Evolutionary conservation across 2,329 filamentous ascomycete genomes (phyloP).

Genomic region (Hypoxylon sp.): DNA sequence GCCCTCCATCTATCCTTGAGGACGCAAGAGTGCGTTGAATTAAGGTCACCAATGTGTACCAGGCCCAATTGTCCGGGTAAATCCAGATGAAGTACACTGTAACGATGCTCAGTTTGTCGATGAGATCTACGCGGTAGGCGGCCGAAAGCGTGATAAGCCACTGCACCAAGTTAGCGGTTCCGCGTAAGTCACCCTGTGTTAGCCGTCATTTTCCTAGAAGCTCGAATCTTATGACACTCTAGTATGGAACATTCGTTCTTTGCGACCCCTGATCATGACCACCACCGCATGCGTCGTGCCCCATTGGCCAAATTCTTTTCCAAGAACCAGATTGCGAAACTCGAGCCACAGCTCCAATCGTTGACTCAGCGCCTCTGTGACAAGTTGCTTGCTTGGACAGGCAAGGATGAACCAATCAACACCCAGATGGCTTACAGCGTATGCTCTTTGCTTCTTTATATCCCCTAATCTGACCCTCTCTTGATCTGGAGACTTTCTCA

Average conservation of each 20-base stretch:
- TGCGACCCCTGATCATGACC: slow-evolving; percentile 45
- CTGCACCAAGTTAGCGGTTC: slow-evolving; percentile 24
- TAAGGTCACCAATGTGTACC: neutral
- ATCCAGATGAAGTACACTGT: slow-evolving; percentile 35
- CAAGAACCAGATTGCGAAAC: slow-evolving; percentile 46
- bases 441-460: neutral
- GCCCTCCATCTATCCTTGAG: neutral
- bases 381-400: slow-evolving; percentile 42
- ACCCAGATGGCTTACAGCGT: slow-evolving; percentile 35
- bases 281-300: slow-evolving; percentile 45
- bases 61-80: slow-evolving; percentile 39
- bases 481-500: neutral
- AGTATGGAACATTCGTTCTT: slow-evolving; percentile 35
- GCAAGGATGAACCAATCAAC: slow-evolving; percentile 21
- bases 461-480: neutral
- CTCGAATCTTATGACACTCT: slow-evolving; percentile 1
- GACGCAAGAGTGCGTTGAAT: neutral
- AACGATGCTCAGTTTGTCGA: slow-evolving; percentile 33
- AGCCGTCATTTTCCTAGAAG: neutral
- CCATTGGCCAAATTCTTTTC: slow-evolving; percentile 52
- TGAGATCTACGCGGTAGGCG: slow-evolving; percentile 29
- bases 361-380: slow-evolving; percentile 47
- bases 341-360: slow-evolving; percentile 48
- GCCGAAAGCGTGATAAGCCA: slow-evolving; percentile 35
- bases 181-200: slow-evolving; percentile 16